phyloP scores from a whole-genome alignment of 1,284 basidiomycete genomes.

The Waitea zeae region DNA sequence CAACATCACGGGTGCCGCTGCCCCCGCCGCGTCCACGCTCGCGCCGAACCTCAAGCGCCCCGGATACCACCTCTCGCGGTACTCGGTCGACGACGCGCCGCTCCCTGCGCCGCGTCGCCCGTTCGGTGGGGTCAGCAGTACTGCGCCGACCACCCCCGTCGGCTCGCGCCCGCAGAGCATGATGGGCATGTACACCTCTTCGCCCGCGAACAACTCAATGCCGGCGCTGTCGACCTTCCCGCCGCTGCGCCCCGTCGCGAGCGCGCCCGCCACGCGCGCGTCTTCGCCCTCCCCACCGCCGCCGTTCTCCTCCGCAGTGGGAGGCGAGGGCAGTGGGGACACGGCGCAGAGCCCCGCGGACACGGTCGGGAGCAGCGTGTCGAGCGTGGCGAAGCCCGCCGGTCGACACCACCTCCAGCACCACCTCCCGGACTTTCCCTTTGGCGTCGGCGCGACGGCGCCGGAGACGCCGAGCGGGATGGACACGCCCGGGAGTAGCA shows the following conservation, averaged over 20 bases:
- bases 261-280: constrained; percentile 11
- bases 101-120: too few species aligned
- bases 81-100: constrained; percentile 9
- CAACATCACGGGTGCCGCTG: constrained; percentile 40
- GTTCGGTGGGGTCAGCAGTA: too few species aligned
- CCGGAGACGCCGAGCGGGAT: too few species aligned
- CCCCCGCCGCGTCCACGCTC: constrained; percentile 33
- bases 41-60: constrained; percentile 51
- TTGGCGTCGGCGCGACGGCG: too few species aligned
- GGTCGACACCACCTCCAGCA: constrained; percentile 7
- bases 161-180: constrained; percentile 1
- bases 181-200: constrained; percentile 9
- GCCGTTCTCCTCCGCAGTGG: too few species aligned
- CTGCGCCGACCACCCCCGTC: too few species aligned
- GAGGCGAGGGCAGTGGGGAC: too few species aligned
- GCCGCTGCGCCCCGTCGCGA: constrained; percentile 1
- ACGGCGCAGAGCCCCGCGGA: too few species aligned
- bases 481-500: constrained; percentile 3
- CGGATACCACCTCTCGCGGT: constrained; percentile 53
- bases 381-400: constrained; percentile 1
- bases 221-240: constrained; percentile 2
- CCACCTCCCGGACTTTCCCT: too few species aligned
- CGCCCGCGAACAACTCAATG: constrained; percentile 11
- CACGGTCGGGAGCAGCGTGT: background rate
- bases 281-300: constrained; percentile 7